Percentiles rank a stretch among this genome's conserved stretches.
These are phyloP conservation scores for Deinandra increscens DNA, from an alignment of 129 eudicot species.

Conservation along the genomic window DNA sequence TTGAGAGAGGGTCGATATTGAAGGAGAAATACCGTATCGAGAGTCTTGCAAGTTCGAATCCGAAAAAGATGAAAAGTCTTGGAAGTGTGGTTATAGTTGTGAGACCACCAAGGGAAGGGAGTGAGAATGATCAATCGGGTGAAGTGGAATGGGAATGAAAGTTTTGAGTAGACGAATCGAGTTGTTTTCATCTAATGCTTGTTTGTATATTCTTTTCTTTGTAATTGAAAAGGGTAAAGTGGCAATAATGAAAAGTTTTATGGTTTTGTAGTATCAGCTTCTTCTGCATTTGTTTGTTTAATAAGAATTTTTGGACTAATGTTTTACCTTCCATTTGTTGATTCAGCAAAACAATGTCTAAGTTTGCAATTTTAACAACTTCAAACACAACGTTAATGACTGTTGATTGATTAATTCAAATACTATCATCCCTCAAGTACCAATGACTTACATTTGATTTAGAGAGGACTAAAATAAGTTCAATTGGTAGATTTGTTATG, in stretches of 20 bases:
- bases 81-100: slow-evolving; percentile 79
- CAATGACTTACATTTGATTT: too few species aligned
- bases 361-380: not conserved
- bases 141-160: slow-evolving; percentile 77
- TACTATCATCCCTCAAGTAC: too few species aligned
- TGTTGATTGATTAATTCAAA: not conserved
- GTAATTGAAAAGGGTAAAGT: slow-evolving; percentile 6
- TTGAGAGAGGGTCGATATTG: slow-evolving; percentile 57
- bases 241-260: slow-evolving; percentile 13
- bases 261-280: too few species aligned
- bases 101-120: slow-evolving; percentile 70
- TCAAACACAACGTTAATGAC: not conserved
- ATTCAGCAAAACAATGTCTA: not conserved
- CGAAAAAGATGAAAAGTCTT: too few species aligned
- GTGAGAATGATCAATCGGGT: slow-evolving; percentile 39
- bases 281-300: too few species aligned
- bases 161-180: not conserved
- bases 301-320: too few species aligned
- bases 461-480: too few species aligned
- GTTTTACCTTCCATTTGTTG: too few species aligned
- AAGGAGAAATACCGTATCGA: slow-evolving; percentile 47
- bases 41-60: too few species aligned
- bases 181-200: not conserved
- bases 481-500: too few species aligned
- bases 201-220: not conserved